Evolutionary conservation across 1,284 basidiomycete species (phyloP).

Genomic region (Gymnopus androsaceus): DNA sequence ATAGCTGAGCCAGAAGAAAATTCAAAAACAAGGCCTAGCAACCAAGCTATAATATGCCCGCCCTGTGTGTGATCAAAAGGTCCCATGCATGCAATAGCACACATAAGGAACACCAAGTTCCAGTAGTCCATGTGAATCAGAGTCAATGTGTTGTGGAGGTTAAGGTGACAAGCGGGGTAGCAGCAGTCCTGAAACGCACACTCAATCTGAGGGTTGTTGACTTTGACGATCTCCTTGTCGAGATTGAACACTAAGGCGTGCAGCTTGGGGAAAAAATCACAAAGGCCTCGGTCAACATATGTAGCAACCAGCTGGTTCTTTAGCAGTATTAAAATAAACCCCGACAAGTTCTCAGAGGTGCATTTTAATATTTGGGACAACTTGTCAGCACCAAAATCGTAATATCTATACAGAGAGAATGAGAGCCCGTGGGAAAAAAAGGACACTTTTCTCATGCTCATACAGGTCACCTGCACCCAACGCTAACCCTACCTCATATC

Average conservation of each 20-base stretch:
- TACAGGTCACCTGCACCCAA: too few species aligned
- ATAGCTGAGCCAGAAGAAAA: slow-evolving; percentile 2
- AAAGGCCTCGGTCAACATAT: not conserved
- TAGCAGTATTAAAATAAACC: too few species aligned
- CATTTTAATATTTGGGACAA: too few species aligned
- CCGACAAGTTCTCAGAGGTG: too few species aligned
- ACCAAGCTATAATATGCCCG: slow-evolving; percentile 1
- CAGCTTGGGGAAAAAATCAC: not conserved
- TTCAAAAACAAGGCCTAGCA: not conserved
- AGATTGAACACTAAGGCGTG: not conserved
- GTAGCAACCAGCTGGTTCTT: not conserved
- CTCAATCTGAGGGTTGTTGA: not conserved
- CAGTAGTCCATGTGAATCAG: not conserved
- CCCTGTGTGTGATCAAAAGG: not conserved
- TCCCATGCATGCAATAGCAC: not conserved
- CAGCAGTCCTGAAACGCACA: not conserved
- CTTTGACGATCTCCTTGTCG: not conserved
- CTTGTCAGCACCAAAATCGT: too few species aligned
- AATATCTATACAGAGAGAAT: too few species aligned
- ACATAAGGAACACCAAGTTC: not conserved
- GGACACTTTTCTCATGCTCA: too few species aligned
- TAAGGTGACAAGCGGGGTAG: not conserved
- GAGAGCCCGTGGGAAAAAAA: too few species aligned
- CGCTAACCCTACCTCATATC: too few species aligned
- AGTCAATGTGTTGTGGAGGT: not conserved